A percentile compares a stretch with the other conserved stretches of the same genome.
phyloP scores from a whole-genome alignment of 805 yeast genomes.

The Saturnispora besseyi region DNA sequence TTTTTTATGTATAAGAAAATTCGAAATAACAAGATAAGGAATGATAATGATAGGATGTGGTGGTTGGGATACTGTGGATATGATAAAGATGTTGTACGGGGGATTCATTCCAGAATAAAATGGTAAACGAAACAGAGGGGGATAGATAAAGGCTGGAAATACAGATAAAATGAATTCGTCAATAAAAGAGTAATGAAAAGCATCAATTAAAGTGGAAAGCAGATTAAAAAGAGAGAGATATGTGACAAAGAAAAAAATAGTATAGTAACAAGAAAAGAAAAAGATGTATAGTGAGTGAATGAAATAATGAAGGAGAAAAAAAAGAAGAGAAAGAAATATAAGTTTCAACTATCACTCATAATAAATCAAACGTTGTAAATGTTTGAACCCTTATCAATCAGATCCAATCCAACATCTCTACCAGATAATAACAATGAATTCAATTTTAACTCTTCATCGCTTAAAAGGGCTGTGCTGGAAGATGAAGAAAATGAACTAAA shows the following conservation, averaged over 20 bases:
- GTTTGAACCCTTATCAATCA: conserved; percentile 38
- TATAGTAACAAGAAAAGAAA: background rate
- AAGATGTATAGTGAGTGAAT: background rate
- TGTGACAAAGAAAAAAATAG: background rate
- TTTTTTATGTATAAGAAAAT: background rate
- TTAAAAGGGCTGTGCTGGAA: conserved; percentile 12
- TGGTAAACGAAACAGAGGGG: background rate
- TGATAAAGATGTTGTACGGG: background rate
- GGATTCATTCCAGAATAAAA: background rate
- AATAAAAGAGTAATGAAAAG: conserved; percentile 3
- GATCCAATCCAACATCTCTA: conserved; percentile 45
- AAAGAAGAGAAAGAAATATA: background rate
- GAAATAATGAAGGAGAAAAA: background rate
- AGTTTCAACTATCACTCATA: background rate
- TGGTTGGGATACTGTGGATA: background rate
- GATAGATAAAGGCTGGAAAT: background rate
- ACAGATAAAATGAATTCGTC: conserved; percentile 4
- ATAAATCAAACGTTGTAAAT: conserved; percentile 20
- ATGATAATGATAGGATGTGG: no score
- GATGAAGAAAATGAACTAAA: conserved; percentile 19
- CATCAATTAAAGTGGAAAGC: conserved; percentile 7
- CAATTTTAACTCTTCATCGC: conserved; percentile 30
- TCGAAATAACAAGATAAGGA: background rate
- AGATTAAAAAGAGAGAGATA: conserved; percentile 1
- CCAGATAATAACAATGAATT: conserved; percentile 48